These are phyloP conservation scores for Leccinellum rugosiceps DNA, from an alignment of 768 basidiomycete genomes.

Conservation along the genomic window DNA sequence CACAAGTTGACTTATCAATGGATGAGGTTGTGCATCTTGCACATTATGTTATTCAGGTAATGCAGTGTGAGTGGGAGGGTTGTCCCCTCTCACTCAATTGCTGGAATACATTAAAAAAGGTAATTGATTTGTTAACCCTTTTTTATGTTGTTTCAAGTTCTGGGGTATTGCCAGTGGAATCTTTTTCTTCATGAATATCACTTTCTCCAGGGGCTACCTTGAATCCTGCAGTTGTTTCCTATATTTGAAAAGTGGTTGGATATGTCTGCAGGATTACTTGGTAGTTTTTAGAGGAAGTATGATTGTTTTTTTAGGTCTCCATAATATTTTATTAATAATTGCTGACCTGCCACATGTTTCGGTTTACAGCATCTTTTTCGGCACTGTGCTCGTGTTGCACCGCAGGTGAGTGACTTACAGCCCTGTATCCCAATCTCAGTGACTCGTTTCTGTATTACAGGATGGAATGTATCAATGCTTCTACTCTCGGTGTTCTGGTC, in stretches of 20 bases:
- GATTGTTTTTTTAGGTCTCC: background rate
- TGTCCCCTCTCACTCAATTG: slow-evolving; percentile 27
- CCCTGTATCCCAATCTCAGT: background rate
- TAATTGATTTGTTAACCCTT: slow-evolving; percentile 14
- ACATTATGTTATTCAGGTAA: slow-evolving; percentile 21
- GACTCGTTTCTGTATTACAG: slow-evolving; percentile 1
- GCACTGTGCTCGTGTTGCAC: slow-evolving; percentile 21
- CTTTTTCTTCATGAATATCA: background rate
- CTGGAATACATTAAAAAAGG: slow-evolving; percentile 29
- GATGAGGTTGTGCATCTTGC: slow-evolving; percentile 21
- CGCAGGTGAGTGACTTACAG: slow-evolving; percentile 6
- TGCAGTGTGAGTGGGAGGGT: slow-evolving; percentile 30
- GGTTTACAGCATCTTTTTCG: slow-evolving; percentile 23
- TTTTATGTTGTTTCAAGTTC: slow-evolving; percentile 1
- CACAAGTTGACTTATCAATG: slow-evolving; percentile 19
- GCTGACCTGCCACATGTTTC: slow-evolving; percentile 6
- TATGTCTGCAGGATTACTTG: slow-evolving; percentile 22
- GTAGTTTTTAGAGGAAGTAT: slow-evolving; percentile 13
- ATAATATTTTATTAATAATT: background rate
- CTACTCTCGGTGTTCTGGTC: slow-evolving; percentile 28
- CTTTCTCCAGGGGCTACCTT: slow-evolving; percentile 1
- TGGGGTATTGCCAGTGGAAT: slow-evolving; percentile 6
- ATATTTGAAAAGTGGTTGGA: slow-evolving; percentile 8
- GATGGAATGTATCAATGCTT: slow-evolving; percentile 27
- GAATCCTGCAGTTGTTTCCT: slow-evolving; percentile 16